phyloP scores from a whole-genome alignment of 208 protist species.

The Porcisia hertigi region DNA sequence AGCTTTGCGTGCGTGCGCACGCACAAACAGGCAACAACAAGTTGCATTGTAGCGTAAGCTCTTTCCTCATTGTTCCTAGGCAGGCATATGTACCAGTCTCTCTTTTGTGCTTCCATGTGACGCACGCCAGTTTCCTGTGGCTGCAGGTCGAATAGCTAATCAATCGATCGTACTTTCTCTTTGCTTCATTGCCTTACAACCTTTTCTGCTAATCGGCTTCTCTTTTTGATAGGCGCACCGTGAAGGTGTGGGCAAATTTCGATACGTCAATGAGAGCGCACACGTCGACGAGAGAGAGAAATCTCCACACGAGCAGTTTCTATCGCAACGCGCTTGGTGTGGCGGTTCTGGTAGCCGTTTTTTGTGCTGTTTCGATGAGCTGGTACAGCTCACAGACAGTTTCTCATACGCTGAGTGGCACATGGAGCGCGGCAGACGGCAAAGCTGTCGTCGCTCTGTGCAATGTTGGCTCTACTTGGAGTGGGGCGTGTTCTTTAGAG shows the following conservation, averaged over 20 bases:
- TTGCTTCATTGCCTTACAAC: not conserved
- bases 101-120: not conserved
- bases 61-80: not conserved
- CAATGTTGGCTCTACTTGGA: slow-evolving; percentile 16
- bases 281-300: not conserved
- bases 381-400: slow-evolving; percentile 42
- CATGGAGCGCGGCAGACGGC: slow-evolving; percentile 29
- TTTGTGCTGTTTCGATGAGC: slow-evolving; percentile 37
- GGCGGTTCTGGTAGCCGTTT: slow-evolving; percentile 28
- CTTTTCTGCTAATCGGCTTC: not conserved
- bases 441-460: slow-evolving; percentile 12
- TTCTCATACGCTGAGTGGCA: slow-evolving; percentile 26
- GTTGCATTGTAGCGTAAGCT: not conserved
- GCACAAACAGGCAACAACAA: not conserved
- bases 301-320: not conserved
- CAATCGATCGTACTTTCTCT: not conserved
- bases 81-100: not conserved
- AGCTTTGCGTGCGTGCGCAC: not conserved
- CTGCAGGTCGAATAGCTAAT: not conserved
- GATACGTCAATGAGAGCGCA: not conserved
- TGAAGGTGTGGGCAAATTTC: too few relatives aligned
- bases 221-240: not conserved
- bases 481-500: slow-evolving; percentile 11
- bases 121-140: not conserved
- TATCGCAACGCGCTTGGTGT: slow-evolving; percentile 17